Evolutionary conservation across 345 rosid genomes (phyloP).

Genomic region (Murraya paniculata): DNA sequence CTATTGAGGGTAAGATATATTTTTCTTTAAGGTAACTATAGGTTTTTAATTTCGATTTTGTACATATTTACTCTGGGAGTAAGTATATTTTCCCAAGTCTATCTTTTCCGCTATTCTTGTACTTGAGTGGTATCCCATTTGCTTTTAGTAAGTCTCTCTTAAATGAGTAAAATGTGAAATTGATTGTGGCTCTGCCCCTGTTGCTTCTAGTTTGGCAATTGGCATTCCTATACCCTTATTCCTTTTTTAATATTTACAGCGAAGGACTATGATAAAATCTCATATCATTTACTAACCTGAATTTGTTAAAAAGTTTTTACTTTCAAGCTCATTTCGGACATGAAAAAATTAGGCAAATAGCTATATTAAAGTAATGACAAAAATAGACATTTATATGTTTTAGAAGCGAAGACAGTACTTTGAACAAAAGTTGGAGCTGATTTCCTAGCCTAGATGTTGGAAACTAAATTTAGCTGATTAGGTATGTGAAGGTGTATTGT

Average conservation of each 20-base stretch:
- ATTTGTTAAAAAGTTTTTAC: not conserved
- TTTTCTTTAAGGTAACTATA: not conserved
- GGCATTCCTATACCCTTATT: not conserved
- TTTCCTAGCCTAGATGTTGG: not conserved
- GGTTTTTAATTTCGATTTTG: not conserved
- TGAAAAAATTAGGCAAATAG: not conserved
- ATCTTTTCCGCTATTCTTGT: not conserved
- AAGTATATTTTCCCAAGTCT: not conserved
- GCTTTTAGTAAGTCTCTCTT: not conserved
- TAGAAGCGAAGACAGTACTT: not conserved
- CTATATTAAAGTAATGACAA: not conserved
- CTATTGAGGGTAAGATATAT: slow-evolving; percentile 53
- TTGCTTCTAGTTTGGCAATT: not conserved
- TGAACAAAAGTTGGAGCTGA: not conserved
- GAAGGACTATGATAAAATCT: not conserved
- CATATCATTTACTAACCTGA: not conserved
- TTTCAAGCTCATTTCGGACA: not conserved
- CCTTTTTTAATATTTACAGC: not conserved
- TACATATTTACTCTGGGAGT: not conserved
- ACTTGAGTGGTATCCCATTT: not conserved
- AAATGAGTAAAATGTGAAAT: not conserved
- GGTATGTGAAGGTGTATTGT: not conserved
- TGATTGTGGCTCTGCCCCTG: no score
- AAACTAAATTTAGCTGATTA: not conserved
- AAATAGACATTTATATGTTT: not conserved